phyloP scores from a whole-genome alignment of 2,329 filamentous ascomycete genomes.

The Biscogniauxia mediterranea region DNA sequence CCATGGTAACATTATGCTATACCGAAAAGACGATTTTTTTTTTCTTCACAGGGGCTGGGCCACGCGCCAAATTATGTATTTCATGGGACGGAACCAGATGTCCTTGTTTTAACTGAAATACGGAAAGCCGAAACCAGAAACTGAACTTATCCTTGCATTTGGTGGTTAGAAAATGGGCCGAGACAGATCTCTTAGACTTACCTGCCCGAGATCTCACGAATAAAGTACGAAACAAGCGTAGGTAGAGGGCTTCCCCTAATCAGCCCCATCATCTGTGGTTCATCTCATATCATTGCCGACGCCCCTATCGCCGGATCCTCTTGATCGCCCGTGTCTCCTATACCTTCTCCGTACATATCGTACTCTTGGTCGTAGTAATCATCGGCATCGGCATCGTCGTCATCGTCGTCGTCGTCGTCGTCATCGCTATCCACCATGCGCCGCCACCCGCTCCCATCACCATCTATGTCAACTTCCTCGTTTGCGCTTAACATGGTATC shows the following conservation, averaged over 20 bases:
- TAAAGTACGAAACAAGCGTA: neutral
- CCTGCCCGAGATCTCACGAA: neutral
- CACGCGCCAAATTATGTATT: neutral
- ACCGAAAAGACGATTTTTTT: neutral
- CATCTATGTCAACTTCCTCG: constrained; percentile 25
- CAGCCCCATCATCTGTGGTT: neutral
- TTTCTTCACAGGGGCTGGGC: neutral
- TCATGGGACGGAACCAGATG: neutral
- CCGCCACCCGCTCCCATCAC: constrained; percentile 15
- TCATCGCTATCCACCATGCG: constrained; percentile 26
- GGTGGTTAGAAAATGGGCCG: no score
- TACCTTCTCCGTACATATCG: constrained; percentile 19
- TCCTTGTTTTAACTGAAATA: neutral
- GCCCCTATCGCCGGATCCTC: constrained; percentile 5
- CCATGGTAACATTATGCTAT: neutral
- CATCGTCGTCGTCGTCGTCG: constrained; percentile 25
- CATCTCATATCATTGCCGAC: neutral
- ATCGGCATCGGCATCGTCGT: constrained; percentile 17
- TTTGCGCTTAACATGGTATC: constrained; percentile 23
- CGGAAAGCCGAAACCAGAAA: no score
- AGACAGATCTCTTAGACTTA: neutral
- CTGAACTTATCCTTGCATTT: no score
- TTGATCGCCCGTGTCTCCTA: constrained; percentile 4
- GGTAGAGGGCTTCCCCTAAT: neutral
- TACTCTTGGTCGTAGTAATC: constrained; percentile 12